phyloP scores from a whole-genome alignment of 2,329 filamentous ascomycete genomes.

The Fusarium kyushuense region DNA sequence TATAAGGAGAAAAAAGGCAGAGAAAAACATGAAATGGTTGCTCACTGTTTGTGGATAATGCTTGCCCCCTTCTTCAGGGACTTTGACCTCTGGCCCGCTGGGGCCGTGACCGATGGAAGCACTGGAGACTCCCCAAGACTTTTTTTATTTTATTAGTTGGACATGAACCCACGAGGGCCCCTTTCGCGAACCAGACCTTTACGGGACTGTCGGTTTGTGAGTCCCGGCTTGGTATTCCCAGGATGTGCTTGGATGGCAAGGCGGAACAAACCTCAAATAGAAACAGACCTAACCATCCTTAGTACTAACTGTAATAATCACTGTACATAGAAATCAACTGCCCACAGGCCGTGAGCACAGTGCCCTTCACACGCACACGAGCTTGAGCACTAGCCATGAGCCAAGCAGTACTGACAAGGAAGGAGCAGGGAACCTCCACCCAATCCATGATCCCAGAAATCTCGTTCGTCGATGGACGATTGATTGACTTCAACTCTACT shows the following conservation, averaged over 20 bases:
- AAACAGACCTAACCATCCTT: slow-evolving; percentile 3
- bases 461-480: slow-evolving; percentile 36
- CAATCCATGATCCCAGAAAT: slow-evolving; percentile 40
- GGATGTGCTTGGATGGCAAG: slow-evolving; percentile 27
- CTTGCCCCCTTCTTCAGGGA: slow-evolving; percentile 39
- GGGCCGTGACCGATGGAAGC: slow-evolving; percentile 3
- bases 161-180: slow-evolving; percentile 21
- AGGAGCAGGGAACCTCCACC: slow-evolving; percentile 38
- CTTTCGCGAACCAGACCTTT: slow-evolving; percentile 19
- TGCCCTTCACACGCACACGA: slow-evolving; percentile 30
- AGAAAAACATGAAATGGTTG: slow-evolving; percentile 4
- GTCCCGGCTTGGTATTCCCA: slow-evolving; percentile 28
- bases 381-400: slow-evolving; percentile 23
- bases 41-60: slow-evolving; percentile 32
- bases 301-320: background rate
- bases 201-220: slow-evolving; percentile 13
- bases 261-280: slow-evolving; percentile 32
- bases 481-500: slow-evolving; percentile 34
- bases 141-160: background rate
- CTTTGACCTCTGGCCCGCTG: slow-evolving; percentile 34
- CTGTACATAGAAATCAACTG: background rate
- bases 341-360: slow-evolving; percentile 28
- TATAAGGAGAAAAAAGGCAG: slow-evolving; percentile 2
- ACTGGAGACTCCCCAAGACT: slow-evolving; percentile 1
- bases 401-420: slow-evolving; percentile 22